Evolutionary conservation across 495 filamentous ascomycete genomes (phyloP).

Genomic region (Neurospora sp.): DNA sequence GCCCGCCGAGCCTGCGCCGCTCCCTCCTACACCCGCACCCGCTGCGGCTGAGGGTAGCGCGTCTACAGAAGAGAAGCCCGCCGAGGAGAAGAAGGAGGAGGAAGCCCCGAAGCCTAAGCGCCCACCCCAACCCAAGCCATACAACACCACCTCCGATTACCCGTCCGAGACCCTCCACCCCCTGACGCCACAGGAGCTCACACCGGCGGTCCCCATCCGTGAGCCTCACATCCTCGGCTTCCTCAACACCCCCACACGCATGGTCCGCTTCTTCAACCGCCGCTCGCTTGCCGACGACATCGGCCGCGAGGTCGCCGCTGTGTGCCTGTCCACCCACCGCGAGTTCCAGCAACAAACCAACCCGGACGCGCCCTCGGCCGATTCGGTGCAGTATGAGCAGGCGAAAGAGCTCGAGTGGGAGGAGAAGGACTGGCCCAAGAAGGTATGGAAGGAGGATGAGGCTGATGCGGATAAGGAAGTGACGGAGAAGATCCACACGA

Average conservation of each 20-base stretch:
- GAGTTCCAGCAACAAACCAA: conserved; percentile 27
- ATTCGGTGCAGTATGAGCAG: conserved; percentile 49
- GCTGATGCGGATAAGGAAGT: conserved; percentile 39
- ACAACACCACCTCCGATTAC: conserved; percentile 64
- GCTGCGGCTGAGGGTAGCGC: conserved; percentile 20
- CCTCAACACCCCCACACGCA: conserved; percentile 73
- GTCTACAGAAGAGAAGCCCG: conserved; percentile 13
- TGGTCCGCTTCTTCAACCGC: conserved; percentile 83
- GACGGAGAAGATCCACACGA: conserved; percentile 61
- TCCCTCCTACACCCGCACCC: conserved; percentile 13
- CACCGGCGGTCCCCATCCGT: conserved; percentile 58
- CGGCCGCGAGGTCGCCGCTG: conserved; percentile 78
- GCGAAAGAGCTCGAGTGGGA: conserved; percentile 60
- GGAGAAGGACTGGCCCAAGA: conserved; percentile 83
- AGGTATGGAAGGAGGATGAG: conserved; percentile 52
- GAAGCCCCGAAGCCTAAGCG: conserved; percentile 35
- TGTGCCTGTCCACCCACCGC: conserved; percentile 58
- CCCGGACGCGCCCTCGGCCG: conserved; percentile 7
- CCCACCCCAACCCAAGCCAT: conserved; percentile 46
- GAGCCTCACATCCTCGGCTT: conserved; percentile 93
- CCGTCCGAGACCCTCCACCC: conserved; percentile 47
- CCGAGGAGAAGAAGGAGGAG: conserved; percentile 20
- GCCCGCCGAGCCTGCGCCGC: conserved; percentile 22
- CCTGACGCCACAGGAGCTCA: conserved; percentile 48
- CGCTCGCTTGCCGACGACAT: conserved; percentile 77